Conservation (phyloP, 352 stramenopile genomes). For the Elongisporangium prolatum region DNA sequence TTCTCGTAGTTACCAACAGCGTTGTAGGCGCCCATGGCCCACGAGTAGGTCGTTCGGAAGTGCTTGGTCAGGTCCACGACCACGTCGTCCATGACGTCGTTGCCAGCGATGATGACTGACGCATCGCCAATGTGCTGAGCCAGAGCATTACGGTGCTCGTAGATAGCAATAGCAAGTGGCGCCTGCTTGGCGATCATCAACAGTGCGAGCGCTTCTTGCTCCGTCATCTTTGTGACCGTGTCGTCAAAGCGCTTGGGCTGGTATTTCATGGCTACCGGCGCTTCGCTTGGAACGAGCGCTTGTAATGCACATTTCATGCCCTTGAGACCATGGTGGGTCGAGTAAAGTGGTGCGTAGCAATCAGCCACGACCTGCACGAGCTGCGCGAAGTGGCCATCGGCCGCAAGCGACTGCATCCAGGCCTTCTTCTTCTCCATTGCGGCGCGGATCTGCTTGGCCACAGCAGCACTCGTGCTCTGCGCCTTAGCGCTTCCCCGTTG, state of each 20-base stretch:
- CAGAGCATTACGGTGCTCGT: constrained; percentile 46
- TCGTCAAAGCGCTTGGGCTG: constrained; percentile 54
- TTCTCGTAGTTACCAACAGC: constrained; percentile 18
- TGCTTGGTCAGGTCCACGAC: constrained; percentile 32
- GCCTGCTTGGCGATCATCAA: constrained; percentile 32
- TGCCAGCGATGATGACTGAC: constrained; percentile 16
- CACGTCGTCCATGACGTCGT: constrained; percentile 31
- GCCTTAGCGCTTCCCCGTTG: not conserved
- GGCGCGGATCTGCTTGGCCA: constrained; percentile 31
- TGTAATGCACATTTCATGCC: constrained; percentile 2
- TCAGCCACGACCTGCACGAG: constrained; percentile 49
- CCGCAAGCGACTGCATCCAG: constrained; percentile 51
- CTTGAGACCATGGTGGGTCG: constrained; percentile 15
- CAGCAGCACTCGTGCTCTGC: constrained; percentile 4
- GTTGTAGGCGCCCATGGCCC: constrained; percentile 40
- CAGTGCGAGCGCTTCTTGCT: constrained; percentile 55
- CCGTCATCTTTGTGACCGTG: constrained; percentile 49
- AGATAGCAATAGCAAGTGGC: constrained; percentile 33
- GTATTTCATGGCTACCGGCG: constrained; percentile 36
- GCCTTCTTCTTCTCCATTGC: constrained; percentile 61
- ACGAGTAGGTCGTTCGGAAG: constrained; percentile 69
- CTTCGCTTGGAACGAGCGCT: constrained; percentile 13
- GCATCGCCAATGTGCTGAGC: constrained; percentile 19
- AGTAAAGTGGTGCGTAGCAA: constrained; percentile 61
- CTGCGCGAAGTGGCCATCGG: constrained; percentile 24